Base-by-base conservation (phyloP, 169 alveolate genomes). In the Plasmodium vivax region DNA sequence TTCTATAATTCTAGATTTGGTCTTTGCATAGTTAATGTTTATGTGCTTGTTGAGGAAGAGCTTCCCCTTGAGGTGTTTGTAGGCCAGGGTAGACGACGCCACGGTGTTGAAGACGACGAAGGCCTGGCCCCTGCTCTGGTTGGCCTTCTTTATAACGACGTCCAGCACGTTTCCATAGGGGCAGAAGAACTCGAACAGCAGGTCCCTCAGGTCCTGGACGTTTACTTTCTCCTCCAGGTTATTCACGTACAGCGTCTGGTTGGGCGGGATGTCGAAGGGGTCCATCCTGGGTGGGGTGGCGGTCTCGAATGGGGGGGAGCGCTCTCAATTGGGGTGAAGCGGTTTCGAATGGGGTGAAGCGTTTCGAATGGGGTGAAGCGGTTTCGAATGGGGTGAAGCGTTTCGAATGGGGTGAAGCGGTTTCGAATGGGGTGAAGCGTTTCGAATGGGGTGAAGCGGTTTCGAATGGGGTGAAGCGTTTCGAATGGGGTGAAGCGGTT, bases 101-200 rank as follows among this genome's bases (percentile, higher is more conserved):
- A 97, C 93, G 73, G 94, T 96, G 43, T 96, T 96, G 91, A 75
- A 97, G 23, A 97, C 97, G 47, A 97, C 97, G 82, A 97, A 97
- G 6, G 98, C 98, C 75, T 97, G 98, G 0, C 98, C 98, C 36
- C 98, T 93, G 80, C 83, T 81, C 34, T 85, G 95, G 83, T 96
- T 71, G 10, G 97, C 95, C n/a, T 92, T 92, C 36, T 96, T 85
- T 36, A 95, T 96, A 27, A 91, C 97, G 0, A 97, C 91, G 85
- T 97, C 98, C 41, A 97, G 81, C 4, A 97, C 85, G 27, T 92
- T 82, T 3, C 98, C 98, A 83, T 93, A 97, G 10, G 98, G 97
- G 2, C 94, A 82, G 74, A 97, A 97, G 47, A 95, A 93, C 84
- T 97, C 98, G 82, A 93, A 96, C 34, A 97, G 93, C 38, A 97